Percentiles rank a stretch among this genome's conserved stretches.
phyloP scores from a whole-genome alignment of 495 filamentous ascomycete genomes.

The Aspergillus bertholletiae region DNA sequence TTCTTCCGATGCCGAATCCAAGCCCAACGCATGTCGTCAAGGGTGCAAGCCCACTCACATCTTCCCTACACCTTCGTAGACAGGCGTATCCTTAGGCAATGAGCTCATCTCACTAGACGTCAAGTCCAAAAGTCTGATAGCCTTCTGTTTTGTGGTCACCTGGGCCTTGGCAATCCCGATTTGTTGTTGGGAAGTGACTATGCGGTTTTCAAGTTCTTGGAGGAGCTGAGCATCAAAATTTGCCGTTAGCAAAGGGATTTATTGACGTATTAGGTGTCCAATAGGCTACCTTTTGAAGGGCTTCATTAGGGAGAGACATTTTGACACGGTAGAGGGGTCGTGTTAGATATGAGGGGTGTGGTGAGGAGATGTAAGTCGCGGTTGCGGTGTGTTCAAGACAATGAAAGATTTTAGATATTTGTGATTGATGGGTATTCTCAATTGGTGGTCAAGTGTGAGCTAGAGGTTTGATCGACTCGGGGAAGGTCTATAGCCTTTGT shows the following conservation, averaged over 20 bases:
- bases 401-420: background rate
- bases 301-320: constrained; percentile 97
- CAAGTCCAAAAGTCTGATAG: constrained; percentile 83
- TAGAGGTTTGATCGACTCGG: background rate
- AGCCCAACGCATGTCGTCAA: background rate
- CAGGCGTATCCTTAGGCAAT: constrained; percentile 72
- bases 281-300: constrained; percentile 77
- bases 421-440: background rate
- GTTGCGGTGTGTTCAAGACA: background rate
- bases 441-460: background rate
- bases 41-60: constrained; percentile 60
- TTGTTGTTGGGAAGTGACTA: constrained; percentile 84
- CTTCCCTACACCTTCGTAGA: constrained; percentile 95
- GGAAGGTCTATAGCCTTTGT: background rate
- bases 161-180: constrained; percentile 84
- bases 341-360: background rate
- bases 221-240: constrained; percentile 61
- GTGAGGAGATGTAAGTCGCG: background rate
- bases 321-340: constrained; percentile 19
- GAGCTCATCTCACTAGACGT: constrained; percentile 77
- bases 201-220: constrained; percentile 89
- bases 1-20: background rate
- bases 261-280: background rate
- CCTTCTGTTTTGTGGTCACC: constrained; percentile 80
- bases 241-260: background rate